Evolutionary conservation across 495 filamentous ascomycete species (phyloP), one percentile per base, ranked within the genome.

Genomic region (Neurospora sp.): DNA sequence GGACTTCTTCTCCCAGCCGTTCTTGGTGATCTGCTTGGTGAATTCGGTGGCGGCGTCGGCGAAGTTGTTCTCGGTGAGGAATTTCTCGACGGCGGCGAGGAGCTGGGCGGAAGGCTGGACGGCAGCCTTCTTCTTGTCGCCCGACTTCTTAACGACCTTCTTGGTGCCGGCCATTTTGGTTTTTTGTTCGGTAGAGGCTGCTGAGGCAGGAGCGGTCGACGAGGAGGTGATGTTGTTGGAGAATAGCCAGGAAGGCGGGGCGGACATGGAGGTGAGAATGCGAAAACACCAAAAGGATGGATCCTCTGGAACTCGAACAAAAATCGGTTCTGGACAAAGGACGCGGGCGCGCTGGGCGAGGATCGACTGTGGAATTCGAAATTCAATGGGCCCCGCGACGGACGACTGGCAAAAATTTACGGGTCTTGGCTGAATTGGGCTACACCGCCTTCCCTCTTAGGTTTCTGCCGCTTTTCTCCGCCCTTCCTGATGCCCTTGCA

Each of bases 41-140:
- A 93, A 90, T 3, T 88, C 84, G 73, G 84, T 80, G 73, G 86
- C 88, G 38, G 92, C 87, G 49, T 83, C 83, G 23, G 85, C 78
- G 75, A 91, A 93, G 39, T 89, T 88, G 79, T 91, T 87, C 49
- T 91, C 87, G 75, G 86, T 84, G 39, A 94, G 85, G 82, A 93
- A 93, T 16, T 84, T 82, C 39, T 88, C 87, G 75, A 94, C 86
- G n/a, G 92, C 84, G 49, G 88, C 86, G 74, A 93, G 78, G 18
- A 94, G 81, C 77, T 90, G 86, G 23, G 86, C 75, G 11, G 91
- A 87, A 40, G 87, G 87, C 72, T 83, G 75, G 35, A 70, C 54
- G 66, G 76, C 39, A 54, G 79, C 49, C 2, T 69, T 66, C n/a
- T 75, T 70, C 72, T 79, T 80, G 71, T 78, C 74, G n/a, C 70